Evolutionary conservation across 106 monocot species (phyloP).

Genomic region (Gastrodia elata): DNA sequence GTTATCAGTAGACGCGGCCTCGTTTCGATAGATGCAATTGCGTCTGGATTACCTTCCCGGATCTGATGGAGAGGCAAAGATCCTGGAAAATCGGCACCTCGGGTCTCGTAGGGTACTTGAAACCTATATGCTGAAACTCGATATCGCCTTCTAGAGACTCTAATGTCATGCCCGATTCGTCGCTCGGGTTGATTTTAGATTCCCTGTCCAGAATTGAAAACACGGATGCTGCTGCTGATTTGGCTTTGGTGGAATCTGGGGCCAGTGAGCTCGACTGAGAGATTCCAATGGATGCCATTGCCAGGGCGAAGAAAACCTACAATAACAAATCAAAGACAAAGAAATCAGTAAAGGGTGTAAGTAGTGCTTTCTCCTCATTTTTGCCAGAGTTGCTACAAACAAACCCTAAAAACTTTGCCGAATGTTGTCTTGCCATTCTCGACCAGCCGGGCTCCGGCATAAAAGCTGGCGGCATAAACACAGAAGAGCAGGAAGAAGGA

Average conservation of each 20-base stretch:
- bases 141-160: slow-evolving; percentile 24
- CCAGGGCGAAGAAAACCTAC: slow-evolving; percentile 31
- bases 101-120: slow-evolving; percentile 31
- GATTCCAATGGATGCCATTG: slow-evolving; percentile 25
- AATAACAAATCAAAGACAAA: neutral
- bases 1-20: neutral
- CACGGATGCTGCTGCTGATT: slow-evolving; percentile 23
- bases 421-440: slow-evolving; percentile 50
- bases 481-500: slow-evolving; percentile 32
- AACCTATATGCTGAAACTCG: slow-evolving; percentile 26
- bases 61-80: slow-evolving; percentile 18
- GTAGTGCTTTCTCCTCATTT: too few relatives aligned
- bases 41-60: slow-evolving; percentile 23
- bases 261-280: slow-evolving; percentile 31
- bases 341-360: neutral
- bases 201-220: slow-evolving; percentile 25
- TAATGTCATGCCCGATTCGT: slow-evolving; percentile 21
- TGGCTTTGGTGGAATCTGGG: slow-evolving; percentile 34
- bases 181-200: slow-evolving; percentile 28
- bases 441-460: slow-evolving; percentile 32
- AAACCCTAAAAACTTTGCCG: slow-evolving; percentile 43
- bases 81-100: slow-evolving; percentile 35
- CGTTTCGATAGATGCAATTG: neutral
- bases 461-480: slow-evolving; percentile 29
- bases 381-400: too few relatives aligned